phyloP scores from a whole-genome alignment of 2,329 filamentous ascomycete genomes.

The Ophiostoma fasciatum region DNA sequence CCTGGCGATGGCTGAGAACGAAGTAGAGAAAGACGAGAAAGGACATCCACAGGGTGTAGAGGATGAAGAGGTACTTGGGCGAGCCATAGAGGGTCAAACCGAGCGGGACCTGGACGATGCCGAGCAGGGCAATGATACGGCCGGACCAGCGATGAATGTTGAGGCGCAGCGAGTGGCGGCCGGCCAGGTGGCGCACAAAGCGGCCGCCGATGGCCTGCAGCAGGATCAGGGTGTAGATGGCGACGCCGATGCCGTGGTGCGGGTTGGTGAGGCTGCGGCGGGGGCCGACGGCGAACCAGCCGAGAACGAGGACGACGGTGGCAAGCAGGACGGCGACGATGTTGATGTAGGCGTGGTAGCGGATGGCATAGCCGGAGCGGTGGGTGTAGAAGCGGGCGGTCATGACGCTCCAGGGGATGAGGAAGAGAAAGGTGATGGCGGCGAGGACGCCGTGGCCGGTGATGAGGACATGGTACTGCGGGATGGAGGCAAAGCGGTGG shows the following conservation, averaged over 20 bases:
- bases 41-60: slow-evolving; percentile 68
- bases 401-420: slow-evolving; percentile 62
- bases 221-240: slow-evolving; percentile 59
- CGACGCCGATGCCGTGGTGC: slow-evolving; percentile 71
- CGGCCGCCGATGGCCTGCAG: slow-evolving; percentile 57
- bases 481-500: slow-evolving; percentile 56
- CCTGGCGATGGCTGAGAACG: slow-evolving; percentile 55
- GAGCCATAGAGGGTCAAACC: slow-evolving; percentile 88
- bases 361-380: slow-evolving; percentile 45
- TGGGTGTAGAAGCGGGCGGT: slow-evolving; percentile 55
- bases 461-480: slow-evolving; percentile 57
- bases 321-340: slow-evolving; percentile 52
- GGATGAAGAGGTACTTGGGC: slow-evolving; percentile 67
- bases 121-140: slow-evolving; percentile 61
- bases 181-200: slow-evolving; percentile 39
- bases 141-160: slow-evolving; percentile 84
- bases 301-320: slow-evolving; percentile 58
- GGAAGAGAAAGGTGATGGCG: slow-evolving; percentile 56
- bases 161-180: slow-evolving; percentile 33
- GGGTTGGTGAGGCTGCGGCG: slow-evolving; percentile 61
- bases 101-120: slow-evolving; percentile 73
- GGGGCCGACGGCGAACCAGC: slow-evolving; percentile 65
- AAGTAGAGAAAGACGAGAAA: slow-evolving; percentile 65
- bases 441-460: slow-evolving; percentile 58
- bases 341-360: slow-evolving; percentile 61